phyloP scores from a whole-genome alignment of 2,329 filamentous ascomycete species.

The Talaromyces sp. region DNA sequence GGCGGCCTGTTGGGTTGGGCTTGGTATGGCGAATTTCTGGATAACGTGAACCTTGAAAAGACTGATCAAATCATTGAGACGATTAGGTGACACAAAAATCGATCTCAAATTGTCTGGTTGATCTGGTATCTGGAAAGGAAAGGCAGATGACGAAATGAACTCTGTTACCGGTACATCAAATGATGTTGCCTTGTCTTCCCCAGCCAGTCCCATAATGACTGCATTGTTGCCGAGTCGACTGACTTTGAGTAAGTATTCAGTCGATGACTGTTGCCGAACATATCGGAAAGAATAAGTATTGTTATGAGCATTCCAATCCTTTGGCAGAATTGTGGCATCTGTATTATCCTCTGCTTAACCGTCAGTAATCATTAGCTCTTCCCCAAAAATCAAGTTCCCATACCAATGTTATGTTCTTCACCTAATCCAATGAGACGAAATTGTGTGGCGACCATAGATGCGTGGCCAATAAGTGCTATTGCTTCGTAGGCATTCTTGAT shows the following conservation, averaged over 20 bases:
- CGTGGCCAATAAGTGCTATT: constrained; percentile 77
- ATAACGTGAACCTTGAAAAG: constrained; percentile 76
- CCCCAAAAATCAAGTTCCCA: neutral
- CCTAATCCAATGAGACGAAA: constrained; percentile 81
- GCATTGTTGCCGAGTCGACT: constrained; percentile 78
- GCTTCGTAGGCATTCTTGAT: constrained; percentile 65
- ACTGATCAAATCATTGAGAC: constrained; percentile 66
- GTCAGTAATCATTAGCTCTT: constrained; percentile 1
- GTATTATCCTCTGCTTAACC: constrained; percentile 27
- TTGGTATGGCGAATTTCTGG: constrained; percentile 71
- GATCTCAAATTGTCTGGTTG: constrained; percentile 42
- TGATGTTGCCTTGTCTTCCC: constrained; percentile 74
- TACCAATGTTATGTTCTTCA: constrained; percentile 73
- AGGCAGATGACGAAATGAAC: constrained; percentile 63
- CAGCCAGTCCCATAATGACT: constrained; percentile 76
- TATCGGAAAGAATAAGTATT: constrained; percentile 78
- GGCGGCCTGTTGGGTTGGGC: constrained; percentile 73
- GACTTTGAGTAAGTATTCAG: constrained; percentile 77
- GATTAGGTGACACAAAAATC: constrained; percentile 69
- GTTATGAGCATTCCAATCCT: constrained; percentile 71
- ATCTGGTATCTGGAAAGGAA: constrained; percentile 48
- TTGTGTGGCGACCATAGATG: constrained; percentile 73
- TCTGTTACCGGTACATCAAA: constrained; percentile 74
- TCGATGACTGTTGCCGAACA: constrained; percentile 77
- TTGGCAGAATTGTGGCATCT: constrained; percentile 54